Evolutionary conservation across 2,329 filamentous ascomycete species (phyloP), one percentile per base, ranked within the genome.

Genomic region (Amauroascus niger): DNA sequence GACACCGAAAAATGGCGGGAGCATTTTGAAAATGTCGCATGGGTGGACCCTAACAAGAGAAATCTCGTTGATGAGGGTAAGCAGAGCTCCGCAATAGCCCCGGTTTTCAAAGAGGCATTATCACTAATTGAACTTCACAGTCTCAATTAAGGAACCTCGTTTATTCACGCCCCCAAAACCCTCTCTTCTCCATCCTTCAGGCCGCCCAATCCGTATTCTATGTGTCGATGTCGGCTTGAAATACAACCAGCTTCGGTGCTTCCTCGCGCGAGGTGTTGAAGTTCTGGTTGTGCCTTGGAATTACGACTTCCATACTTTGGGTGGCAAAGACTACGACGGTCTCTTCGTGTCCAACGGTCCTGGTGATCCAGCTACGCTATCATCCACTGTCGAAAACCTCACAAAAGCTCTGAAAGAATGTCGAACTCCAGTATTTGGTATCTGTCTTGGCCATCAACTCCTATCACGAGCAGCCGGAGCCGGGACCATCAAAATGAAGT

Each of bases 301-400:
- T 73, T 89, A 96, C 66, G 86, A 97, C 69, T 89, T 97, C 69
- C 82, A 84, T 52, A 74, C 77, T 53, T 79, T 88, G 53, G 83
- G 83, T 52, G 85, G 83, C 55, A 86, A 87, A 59, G 82, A 94
- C 61, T 97, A 95, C 67, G 93, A 98, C 69, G 93, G 93, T 68
- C 81, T 98, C 46, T 98, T 98, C 76, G 83, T 98, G 62, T 97
- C 91, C 60, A 98, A 98, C 76, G 93, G 93, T 62, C 93, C 93
- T 43, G 93, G 93, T 74, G 90, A 98, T 70, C 93, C 93, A 53
- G 84, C 91, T 6, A 86, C 88, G 65, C 82, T 98, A 72, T 79
- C 85, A 53, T 61, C 61, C 18, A 95, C 91, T 5, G 82, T 94
- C 55, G 80, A 85, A 68, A 85, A 94, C 71, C 86, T 98, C 63